Evolutionary conservation across 306 rosid species (phyloP), one percentile per base, ranked within the genome.

Genomic region (Prunus mume): DNA sequence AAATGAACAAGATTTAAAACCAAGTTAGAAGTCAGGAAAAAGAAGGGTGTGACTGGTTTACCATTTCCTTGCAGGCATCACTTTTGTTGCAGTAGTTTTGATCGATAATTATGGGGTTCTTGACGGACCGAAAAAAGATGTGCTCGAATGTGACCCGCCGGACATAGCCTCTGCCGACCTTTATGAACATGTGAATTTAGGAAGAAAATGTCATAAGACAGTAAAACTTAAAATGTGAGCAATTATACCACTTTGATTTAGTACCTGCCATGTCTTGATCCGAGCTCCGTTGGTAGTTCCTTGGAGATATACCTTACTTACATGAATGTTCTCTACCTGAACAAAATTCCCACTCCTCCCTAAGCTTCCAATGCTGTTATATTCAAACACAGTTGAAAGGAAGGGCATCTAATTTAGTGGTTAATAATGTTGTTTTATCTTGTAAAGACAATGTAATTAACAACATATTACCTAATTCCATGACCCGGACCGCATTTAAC

Each of bases 211-310:
- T 19, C 24, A 10, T 1, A n/a, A 32, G 24, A 34, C 65, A 12
- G 1, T 24, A n/a, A 61, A 28, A 15, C 14, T 30, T 62, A 17
- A 62, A 61, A 2, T 34, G 41, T 1, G 11, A 14, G 45, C 19
- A 28, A 28, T 3, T 62, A 34, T 34, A 34, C 41, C 41, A 34
- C 55, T 50, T 28, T 52, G 3, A 9, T 27, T 12, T 1, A 7
- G 28, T 79, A 84, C 84, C 77, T 84, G 86, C 84, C 83, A 84
- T 34, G 90, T 78, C 75, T 84, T 84, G 75, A 84, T 84, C 64
- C 84, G 80, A 69, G 83, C 85, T 80, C 85, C 85, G 38, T 83
- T 83, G 38, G 82, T 74, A 20, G 83, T 83, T 54, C 76, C 74
- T 10, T 70, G 65, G 57, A 85, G 78, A 65, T 66, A 64, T 58